These are phyloP conservation scores for Diplodia corticola DNA, from an alignment of 2,329 filamentous ascomycete genomes.

Conservation along the genomic window DNA sequence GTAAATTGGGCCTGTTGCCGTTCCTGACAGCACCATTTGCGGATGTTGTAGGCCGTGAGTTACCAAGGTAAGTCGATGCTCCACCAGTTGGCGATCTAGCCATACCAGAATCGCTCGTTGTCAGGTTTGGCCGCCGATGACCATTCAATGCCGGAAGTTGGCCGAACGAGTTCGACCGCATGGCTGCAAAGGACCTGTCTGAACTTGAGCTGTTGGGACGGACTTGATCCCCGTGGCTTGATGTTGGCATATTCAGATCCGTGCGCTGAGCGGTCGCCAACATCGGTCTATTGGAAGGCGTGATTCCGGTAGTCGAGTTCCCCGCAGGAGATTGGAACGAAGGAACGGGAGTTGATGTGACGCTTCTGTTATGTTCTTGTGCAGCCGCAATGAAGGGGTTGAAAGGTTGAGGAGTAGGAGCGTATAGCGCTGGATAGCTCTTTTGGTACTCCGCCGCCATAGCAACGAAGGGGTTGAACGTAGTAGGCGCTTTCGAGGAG, in stretches of 20 bases:
- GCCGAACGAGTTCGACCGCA: background rate
- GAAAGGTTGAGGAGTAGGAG: background rate
- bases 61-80: background rate
- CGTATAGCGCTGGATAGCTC: background rate
- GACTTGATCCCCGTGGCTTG: background rate
- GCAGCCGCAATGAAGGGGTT: slow-evolving; percentile 5
- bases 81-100: background rate
- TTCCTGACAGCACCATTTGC: background rate
- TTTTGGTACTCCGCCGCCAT: slow-evolving; percentile 12
- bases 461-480: background rate
- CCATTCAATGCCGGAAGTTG: background rate
- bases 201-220: background rate
- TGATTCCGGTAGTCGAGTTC: background rate
- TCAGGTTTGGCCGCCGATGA: too few species aligned
- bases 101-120: background rate
- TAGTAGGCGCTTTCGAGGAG: background rate
- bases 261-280: background rate
- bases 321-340: background rate
- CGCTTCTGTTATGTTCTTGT: slow-evolving; percentile 12
- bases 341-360: background rate
- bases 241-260: background rate
- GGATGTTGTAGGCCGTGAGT: background rate
- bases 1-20: background rate
- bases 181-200: background rate
- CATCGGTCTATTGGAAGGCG: background rate